Evolutionary conservation across 2,329 filamentous ascomycete species (phyloP).

Genomic region (Sporothrix luriei): DNA sequence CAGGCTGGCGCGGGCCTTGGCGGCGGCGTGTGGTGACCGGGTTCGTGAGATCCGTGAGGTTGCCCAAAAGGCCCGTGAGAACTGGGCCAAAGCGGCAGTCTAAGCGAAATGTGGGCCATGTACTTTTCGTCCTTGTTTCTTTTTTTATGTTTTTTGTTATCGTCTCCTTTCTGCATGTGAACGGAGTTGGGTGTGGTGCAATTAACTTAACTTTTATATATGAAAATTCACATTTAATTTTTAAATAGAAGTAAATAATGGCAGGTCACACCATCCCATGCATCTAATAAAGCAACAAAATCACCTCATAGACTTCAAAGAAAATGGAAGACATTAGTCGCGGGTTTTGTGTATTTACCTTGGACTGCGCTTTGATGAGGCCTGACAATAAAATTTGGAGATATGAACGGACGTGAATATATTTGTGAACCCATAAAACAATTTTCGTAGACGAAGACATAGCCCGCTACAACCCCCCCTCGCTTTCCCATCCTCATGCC

Average conservation of each 20-base stretch:
- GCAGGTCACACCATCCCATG: background rate
- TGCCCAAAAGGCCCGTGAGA: conserved; percentile 53
- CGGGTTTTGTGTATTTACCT: background rate
- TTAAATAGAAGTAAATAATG: background rate
- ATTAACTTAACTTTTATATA: background rate
- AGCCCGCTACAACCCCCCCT: background rate
- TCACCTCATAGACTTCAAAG: background rate
- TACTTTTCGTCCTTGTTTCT: background rate
- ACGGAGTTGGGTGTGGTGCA: background rate
- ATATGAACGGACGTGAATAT: no score
- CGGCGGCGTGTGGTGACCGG: conserved; percentile 56
- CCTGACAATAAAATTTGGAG: background rate
- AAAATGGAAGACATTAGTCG: background rate
- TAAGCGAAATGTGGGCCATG: conserved; percentile 34
- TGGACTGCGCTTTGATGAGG: background rate
- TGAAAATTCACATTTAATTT: background rate
- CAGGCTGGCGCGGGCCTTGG: conserved; percentile 52
- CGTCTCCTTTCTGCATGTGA: background rate
- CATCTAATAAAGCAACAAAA: background rate
- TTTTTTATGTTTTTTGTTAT: background rate
- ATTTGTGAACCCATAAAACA: no score
- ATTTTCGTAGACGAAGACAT: no score
- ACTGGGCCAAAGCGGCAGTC: conserved; percentile 49
- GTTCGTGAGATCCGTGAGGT: conserved; percentile 56
- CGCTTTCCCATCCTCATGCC: background rate